Evolutionary conservation across 2,329 filamentous ascomycete genomes (phyloP), one percentile per base, ranked within the genome.

Genomic region (Fusarium sambucinum): DNA sequence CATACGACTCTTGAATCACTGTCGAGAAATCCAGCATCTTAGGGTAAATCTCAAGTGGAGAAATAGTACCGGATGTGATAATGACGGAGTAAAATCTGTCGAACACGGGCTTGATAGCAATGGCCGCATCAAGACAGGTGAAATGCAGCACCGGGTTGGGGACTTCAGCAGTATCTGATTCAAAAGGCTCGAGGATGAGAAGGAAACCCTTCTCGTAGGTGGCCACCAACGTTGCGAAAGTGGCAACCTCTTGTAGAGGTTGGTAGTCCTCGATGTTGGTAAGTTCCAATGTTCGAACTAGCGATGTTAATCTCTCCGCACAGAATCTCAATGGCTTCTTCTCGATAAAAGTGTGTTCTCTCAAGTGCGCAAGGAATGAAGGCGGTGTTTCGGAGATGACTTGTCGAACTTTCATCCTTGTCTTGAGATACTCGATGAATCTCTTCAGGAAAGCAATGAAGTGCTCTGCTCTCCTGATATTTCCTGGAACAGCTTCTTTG

Each of bases 251-350:
- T 82, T 99, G 96, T 1, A 99, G 85, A 8, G 96, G 92, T 73
- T 97, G 94, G 76, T 96, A 99, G 77, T 99, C 96, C 81, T 99
- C 96, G 63, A 99, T 97, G 73, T 96, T 98, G 32, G 95, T 96
- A 59, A 99, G 89, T 78, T 99, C 96, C 17, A 99, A 86, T 0
- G 96, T 99, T 59, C 96, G 88, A 19, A 99, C 95, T 9, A 99
- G 88, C 1, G 95, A 99, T 1, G 96, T 97, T 14, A 99, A 82
- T 38, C 96, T 89, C 80, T 99, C 96, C 1, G 96, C 94, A 76
- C 96, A 99, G 79, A 99, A 99, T 50, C 92, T 86, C 13, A 99
- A 80, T 0, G 96, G 96, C 74, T 99, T 99, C 78, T 93, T 93
- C 77, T 99, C 96, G 74, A 99, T 99, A 75, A 97, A 99, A 0